Percentiles rank a stretch among this genome's conserved stretches.
phyloP scores from a whole-genome alignment of 2,329 filamentous ascomycete species.

The Fusarium virguliforme region DNA sequence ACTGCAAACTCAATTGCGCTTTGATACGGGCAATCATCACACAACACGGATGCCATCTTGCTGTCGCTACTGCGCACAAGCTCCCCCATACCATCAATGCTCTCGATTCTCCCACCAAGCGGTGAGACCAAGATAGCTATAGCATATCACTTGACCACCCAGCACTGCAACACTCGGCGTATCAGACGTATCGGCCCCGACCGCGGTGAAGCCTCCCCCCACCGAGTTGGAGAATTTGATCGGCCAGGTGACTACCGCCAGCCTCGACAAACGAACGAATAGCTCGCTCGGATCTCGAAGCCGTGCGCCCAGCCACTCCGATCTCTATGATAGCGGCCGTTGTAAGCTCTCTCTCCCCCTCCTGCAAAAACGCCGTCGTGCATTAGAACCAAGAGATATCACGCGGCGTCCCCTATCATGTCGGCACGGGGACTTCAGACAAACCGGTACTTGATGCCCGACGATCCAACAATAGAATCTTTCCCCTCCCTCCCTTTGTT shows the following conservation, averaged over 20 bases:
- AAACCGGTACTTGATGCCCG: conserved; percentile 42
- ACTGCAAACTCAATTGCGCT: conserved; percentile 4
- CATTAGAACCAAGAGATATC: conserved; percentile 22
- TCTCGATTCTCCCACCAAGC: not conserved
- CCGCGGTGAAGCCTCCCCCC: not conserved
- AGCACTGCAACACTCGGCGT: not conserved
- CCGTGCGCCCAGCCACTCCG: conserved; percentile 1
- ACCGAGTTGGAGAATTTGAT: not conserved
- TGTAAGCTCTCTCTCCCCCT: conserved; percentile 11
- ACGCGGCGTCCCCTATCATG: conserved; percentile 32
- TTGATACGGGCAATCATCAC: not conserved
- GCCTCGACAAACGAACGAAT: not conserved
- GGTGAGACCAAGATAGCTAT: conserved; percentile 4
- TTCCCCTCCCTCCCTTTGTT: conserved; percentile 19
- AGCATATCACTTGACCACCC: not conserved
- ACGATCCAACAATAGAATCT: conserved; percentile 8
- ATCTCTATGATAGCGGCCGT: conserved; percentile 23
- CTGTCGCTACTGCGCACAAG: not conserved
- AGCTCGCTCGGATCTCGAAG: not conserved
- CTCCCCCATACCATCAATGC: not conserved
- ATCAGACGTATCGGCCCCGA: not conserved
- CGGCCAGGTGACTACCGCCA: conserved; percentile 8
- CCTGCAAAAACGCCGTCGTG: conserved; percentile 29
- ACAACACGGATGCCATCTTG: not conserved
- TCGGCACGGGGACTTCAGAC: conserved; percentile 21